A percentile compares a stretch with the other conserved stretches of the same genome.
These are phyloP conservation scores for Vanderwaltozyma yarrowii DNA, from an alignment of 805 yeast genomes.

Conservation along the genomic window DNA sequence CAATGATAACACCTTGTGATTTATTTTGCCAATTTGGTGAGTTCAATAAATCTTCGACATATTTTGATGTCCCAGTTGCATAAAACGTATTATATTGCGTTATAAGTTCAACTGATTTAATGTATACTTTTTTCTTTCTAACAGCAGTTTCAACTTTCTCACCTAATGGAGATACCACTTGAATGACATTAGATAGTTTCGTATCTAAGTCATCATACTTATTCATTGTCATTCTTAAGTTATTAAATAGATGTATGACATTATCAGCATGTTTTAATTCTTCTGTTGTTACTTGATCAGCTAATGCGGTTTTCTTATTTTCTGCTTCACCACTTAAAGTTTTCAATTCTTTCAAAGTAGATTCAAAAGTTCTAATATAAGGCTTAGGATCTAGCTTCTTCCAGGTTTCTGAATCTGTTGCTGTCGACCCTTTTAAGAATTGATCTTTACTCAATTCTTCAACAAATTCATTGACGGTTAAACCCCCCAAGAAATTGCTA, in stretches of 20 bases:
- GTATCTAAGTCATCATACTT: conserved; percentile 21
- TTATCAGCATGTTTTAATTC: conserved; percentile 62
- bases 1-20: conserved; percentile 49
- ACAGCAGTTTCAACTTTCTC: conserved; percentile 58
- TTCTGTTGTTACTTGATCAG: conserved; percentile 44
- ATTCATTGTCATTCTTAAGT: conserved; percentile 13
- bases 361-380: conserved; percentile 85
- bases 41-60: conserved; percentile 46
- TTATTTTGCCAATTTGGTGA: conserved; percentile 45
- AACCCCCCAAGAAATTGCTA: conserved; percentile 56
- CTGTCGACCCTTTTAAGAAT: conserved; percentile 6
- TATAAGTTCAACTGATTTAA: conserved; percentile 60
- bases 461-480: conserved; percentile 69
- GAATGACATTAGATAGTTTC: conserved; percentile 38
- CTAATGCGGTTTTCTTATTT: conserved; percentile 40
- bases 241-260: conserved; percentile 35
- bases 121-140: conserved; percentile 61
- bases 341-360: conserved; percentile 64
- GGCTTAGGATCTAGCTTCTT: conserved; percentile 75
- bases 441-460: conserved; percentile 70
- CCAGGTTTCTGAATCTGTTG: conserved; percentile 1
- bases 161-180: conserved; percentile 59
- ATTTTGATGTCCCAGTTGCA: conserved; percentile 36
- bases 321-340: conserved; percentile 48
- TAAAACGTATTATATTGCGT: conserved; percentile 70